Evolutionary conservation across 305 asterid species (phyloP), one percentile per base, ranked within the genome.

Genomic region (Solanum hybrid): DNA sequence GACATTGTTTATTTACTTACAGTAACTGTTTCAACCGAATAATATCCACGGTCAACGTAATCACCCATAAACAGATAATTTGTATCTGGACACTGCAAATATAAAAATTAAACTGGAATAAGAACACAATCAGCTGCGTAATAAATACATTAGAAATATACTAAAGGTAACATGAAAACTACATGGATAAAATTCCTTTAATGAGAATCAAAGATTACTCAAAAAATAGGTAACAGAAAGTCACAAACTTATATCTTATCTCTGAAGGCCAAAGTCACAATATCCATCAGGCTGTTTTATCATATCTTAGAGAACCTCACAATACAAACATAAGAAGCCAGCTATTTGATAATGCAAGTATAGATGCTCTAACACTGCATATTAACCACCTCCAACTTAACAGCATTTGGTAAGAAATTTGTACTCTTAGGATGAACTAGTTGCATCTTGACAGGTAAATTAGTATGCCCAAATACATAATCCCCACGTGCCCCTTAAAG

Each of bases 31-130:
- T 95, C 97, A 16, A 95, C 97, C 7, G 96, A 95, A 90, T 95
- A 95, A 90, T 94, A 95, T 86, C 98, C 97, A 87, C 96, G 95
- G 91, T 95, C 98, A 56, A 95, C 98, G 88, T 95, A 95, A 92
- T 95, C 97, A 81, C 98, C 98, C 97, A 95, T 95, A 87, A 95
- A 95, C 79, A 95, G 93, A 91, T 95, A 95, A 93, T 95, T 95
- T 60, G 97, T 95, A 93, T 95, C 96, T 26, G 98, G 98, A 89
- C 95, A 95, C 97, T 94, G 96, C 92, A 89, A 92, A 90, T 13
- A 88, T 90, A 89, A 93, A 92, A 90, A 71, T 24, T 37, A 72
- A 80, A 90, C 91, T 79, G 87, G 90, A 60, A 88, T 89, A 66
- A 79, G 86, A 79, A 80, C 17, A 36, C 16, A n/a, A 88, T n/a